Percentiles rank a stretch among this genome's conserved stretches.
Evolutionary conservation across 164 flowering plant genomes (phyloP).

Genomic region (Nymphaea thermarum): DNA sequence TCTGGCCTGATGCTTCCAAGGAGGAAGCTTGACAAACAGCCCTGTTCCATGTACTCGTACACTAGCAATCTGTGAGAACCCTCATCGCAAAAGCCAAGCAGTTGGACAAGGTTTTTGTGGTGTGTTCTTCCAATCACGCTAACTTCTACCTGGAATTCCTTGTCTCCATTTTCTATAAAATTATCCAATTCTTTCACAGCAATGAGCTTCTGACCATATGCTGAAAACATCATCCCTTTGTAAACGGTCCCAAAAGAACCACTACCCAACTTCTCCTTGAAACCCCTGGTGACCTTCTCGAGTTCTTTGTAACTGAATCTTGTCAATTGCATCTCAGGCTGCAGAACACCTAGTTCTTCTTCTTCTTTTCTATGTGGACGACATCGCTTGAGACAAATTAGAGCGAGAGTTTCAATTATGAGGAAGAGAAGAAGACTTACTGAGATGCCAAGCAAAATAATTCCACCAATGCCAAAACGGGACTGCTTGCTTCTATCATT

Average conservation of each 20-base stretch:
- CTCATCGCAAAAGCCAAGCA: conserved; percentile 7
- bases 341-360: background rate
- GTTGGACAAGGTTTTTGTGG: background rate
- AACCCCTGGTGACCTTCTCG: conserved; percentile 11
- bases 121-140: background rate
- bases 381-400: too few relatives aligned
- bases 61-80: conserved; percentile 19
- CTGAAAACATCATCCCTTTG: conserved; percentile 13
- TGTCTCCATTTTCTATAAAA: conserved; percentile 1
- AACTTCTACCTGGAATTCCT: background rate
- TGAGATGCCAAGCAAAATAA: too few relatives aligned
- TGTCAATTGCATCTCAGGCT: background rate
- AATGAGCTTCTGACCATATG: background rate
- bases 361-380: too few relatives aligned
- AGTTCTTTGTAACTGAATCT: conserved; percentile 13
- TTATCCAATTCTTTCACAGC: conserved; percentile 24
- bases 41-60: background rate
- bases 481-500: background rate
- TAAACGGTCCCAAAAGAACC: conserved; percentile 23
- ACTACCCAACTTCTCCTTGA: conserved; percentile 15
- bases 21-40: background rate
- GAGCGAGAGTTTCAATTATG: background rate
- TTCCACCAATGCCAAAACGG: too few relatives aligned
- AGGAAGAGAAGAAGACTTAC: conserved; percentile 3
- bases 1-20: background rate